Conservation (phyloP, 495 filamentous ascomycete species). For the Tuber melanosporum region DNA sequence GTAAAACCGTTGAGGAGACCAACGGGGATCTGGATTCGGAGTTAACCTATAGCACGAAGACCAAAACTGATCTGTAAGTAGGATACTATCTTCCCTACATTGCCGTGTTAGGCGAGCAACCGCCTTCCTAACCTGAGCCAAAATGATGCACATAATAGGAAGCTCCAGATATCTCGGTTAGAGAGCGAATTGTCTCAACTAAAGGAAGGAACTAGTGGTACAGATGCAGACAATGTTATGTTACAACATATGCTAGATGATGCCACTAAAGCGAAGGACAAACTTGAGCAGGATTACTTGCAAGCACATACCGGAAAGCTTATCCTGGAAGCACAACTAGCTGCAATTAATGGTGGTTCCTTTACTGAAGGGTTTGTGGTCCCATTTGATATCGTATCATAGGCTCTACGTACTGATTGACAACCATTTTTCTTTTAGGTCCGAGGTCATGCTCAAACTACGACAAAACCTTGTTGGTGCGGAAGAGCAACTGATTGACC, state of each 20-base stretch:
- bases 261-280: slow-evolving; percentile 35
- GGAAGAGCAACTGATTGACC: slow-evolving; percentile 37
- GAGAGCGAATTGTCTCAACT: slow-evolving; percentile 38
- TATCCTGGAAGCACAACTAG: slow-evolving; percentile 42
- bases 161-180: slow-evolving; percentile 38
- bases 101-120: background rate
- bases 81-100: background rate
- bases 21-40: slow-evolving; percentile 41
- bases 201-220: slow-evolving; percentile 31
- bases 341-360: slow-evolving; percentile 36
- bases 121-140: slow-evolving; percentile 12
- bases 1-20: slow-evolving; percentile 25
- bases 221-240: slow-evolving; percentile 37
- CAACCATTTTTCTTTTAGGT: slow-evolving; percentile 33
- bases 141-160: slow-evolving; percentile 13
- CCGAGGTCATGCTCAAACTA: slow-evolving; percentile 41
- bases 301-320: slow-evolving; percentile 40
- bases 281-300: slow-evolving; percentile 41
- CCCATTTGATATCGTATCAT: slow-evolving; percentile 6
- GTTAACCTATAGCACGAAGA: slow-evolving; percentile 35
- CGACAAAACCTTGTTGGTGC: slow-evolving; percentile 39
- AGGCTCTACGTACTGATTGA: slow-evolving; percentile 32
- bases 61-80: slow-evolving; percentile 38
- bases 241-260: slow-evolving; percentile 40
- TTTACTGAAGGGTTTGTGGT: slow-evolving; percentile 41